phyloP scores from a whole-genome alignment of 345 rosid species.

The Nephelium lappaceum region DNA sequence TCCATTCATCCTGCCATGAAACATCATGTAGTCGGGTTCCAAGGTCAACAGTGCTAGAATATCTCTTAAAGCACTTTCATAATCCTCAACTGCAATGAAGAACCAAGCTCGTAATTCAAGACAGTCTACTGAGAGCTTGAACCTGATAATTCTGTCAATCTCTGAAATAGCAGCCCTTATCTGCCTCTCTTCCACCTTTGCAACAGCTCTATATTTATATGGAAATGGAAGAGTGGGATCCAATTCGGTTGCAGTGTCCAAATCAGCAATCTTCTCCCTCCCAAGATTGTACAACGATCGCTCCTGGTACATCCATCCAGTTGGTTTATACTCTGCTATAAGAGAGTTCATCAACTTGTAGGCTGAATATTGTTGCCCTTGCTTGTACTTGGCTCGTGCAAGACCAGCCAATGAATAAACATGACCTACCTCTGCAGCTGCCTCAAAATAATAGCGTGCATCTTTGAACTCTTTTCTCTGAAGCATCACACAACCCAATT shows the following conservation, averaged over 20 bases:
- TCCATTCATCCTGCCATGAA: conserved; percentile 58
- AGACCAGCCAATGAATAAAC: conserved; percentile 82
- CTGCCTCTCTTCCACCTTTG: conserved; percentile 59
- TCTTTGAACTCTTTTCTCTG: conserved; percentile 61
- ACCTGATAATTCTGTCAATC: conserved; percentile 61
- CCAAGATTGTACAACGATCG: conserved; percentile 69
- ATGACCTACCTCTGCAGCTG: conserved; percentile 76
- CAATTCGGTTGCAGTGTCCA: conserved; percentile 70
- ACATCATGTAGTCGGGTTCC: conserved; percentile 70
- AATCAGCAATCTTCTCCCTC: conserved; percentile 60
- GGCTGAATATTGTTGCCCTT: conserved; percentile 71
- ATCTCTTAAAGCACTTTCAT: conserved; percentile 73
- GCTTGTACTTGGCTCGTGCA: conserved; percentile 76
- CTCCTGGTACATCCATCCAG: conserved; percentile 99
- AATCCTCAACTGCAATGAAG: conserved; percentile 68
- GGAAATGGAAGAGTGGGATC: conserved; percentile 86
- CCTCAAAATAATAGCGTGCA: conserved; percentile 63
- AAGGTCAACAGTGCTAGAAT: conserved; percentile 65
- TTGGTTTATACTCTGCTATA: conserved; percentile 57
- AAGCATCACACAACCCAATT: conserved; percentile 72
- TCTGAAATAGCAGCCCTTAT: conserved; percentile 67
- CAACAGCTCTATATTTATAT: conserved; percentile 76
- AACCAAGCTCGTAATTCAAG: conserved; percentile 91
- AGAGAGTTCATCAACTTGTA: conserved; percentile 65
- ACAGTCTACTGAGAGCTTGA: conserved; percentile 74